Evolutionary conservation across 2,329 filamentous ascomycete genomes (phyloP), one percentile per base, ranked within the genome.

Genomic region (Microcera coccophila): DNA sequence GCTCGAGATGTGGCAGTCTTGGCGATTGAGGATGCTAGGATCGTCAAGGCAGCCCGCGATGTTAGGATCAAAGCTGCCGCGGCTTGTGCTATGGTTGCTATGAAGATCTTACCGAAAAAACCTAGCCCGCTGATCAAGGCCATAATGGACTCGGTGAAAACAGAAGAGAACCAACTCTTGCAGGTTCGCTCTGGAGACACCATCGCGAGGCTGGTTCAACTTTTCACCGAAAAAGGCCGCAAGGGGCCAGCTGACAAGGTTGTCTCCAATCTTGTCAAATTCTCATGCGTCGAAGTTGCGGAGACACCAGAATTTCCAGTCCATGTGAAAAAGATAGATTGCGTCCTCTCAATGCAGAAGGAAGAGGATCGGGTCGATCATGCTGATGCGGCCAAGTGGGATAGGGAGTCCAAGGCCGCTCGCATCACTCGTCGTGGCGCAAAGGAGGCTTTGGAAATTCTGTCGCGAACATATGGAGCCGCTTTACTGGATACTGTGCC

Each of bases 111-210:
- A 9, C 91, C 94, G 0, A 97, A 95, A 78, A 97, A 95, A 63
- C 90, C 91, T 9, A 90, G 88, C 48, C 80, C 84, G 15, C 81
- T 95, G 11, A 98, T 98, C 69, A 96, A 95, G 68, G 88, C 84
- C 3, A 87, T 98, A 66, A 98, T 98, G 93, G 93, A 98, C 64
- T 97, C 91, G 59, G 80, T 98, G 60, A 98, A 97, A 68, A 84
- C 82, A 28, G 94, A 98, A 62, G 93, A 96, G 57, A 97, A 94
- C 58, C 68, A 85, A 20, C 87, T 93, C 53, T 74, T 98, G 2
- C 93, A 98, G 63, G 81, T 80, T 55, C 85, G 91, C 18, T 95
- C 91, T 20, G 88, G 90, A 2, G 81, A 79, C 12, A 90, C 90
- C 3, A 86, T 98, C 39, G 88, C 90, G 5, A 79, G 78, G 29